Percentiles rank a stretch among this genome's conserved stretches.
Conservation (phyloP, 176 grass and related monocot species). For the Eragrostis curvula region DNA sequence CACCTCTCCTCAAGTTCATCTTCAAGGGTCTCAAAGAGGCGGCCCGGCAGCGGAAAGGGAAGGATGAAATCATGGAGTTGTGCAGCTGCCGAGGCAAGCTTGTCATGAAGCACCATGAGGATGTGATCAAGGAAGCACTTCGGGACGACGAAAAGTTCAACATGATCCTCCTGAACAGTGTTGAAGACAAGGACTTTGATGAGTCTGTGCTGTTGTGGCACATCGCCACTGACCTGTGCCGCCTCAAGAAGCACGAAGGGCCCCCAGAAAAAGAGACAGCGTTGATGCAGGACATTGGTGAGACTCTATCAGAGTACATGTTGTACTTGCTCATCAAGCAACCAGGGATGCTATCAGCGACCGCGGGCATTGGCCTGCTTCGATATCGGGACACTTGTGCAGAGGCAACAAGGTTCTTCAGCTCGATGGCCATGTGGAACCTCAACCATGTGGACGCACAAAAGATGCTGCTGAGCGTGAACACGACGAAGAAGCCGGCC, state of each 20-base stretch:
- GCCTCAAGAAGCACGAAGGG: rapidly evolving
- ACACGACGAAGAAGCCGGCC: conserved; percentile 3
- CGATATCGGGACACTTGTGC: conserved; percentile 48
- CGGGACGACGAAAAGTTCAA: rapidly evolving
- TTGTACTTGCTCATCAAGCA: conserved; percentile 52
- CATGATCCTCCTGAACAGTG: neutral
- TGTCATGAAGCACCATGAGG: rapidly evolving
- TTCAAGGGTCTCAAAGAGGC: neutral
- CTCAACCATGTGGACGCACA: neutral
- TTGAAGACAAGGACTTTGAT: neutral
- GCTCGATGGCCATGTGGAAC: neutral
- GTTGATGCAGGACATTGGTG: rapidly evolving
- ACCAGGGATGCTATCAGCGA: conserved; percentile 46
- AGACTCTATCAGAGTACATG: conserved; percentile 55
- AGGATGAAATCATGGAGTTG: neutral
- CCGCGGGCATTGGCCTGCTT: conserved; percentile 48
- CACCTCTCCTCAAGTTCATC: neutral
- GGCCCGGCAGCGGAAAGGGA: rapidly evolving
- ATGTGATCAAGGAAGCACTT: rapidly evolving
- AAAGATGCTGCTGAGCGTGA: conserved; percentile 31
- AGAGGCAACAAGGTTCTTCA: conserved; percentile 39
- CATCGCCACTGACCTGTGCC: conserved; percentile 49
- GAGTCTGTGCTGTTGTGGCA: conserved; percentile 51
- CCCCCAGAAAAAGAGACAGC: rapidly evolving
- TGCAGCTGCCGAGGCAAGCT: conserved; percentile 3